These are phyloP conservation scores for Candida coleopterorum DNA, from an alignment of 805 yeast species.

Conservation along the genomic window DNA sequence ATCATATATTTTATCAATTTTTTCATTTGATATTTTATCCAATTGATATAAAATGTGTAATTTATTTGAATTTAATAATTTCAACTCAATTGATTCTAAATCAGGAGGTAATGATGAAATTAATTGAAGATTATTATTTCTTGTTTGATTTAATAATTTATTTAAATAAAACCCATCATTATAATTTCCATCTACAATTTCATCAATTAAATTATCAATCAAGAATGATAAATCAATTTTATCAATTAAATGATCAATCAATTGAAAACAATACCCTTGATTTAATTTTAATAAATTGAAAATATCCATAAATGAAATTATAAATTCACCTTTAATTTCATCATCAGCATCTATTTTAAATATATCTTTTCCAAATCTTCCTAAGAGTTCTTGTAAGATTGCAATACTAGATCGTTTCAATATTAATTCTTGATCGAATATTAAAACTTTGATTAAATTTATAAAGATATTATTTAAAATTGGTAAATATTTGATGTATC, in stretches of 20 bases:
- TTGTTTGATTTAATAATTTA: conserved; percentile 7
- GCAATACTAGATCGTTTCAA: conserved; percentile 82
- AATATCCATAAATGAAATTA: conserved; percentile 51
- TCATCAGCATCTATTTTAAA: conserved; percentile 21
- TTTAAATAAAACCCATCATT: conserved; percentile 4
- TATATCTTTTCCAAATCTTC: conserved; percentile 55
- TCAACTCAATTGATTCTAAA: conserved; percentile 1
- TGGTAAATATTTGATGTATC: background rate
- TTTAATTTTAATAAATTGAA: conserved; percentile 28
- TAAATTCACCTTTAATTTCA: conserved; percentile 24
- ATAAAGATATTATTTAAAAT: conserved; percentile 13
- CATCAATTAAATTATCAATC: conserved; percentile 2
- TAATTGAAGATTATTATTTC: background rate
- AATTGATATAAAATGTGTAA: conserved; percentile 6
- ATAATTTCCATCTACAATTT: conserved; percentile 1
- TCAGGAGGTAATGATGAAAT: background rate
- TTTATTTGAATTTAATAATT: conserved; percentile 3
- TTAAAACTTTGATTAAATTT: conserved; percentile 46
- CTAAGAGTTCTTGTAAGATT: conserved; percentile 79
- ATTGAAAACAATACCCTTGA: background rate
- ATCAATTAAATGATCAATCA: conserved; percentile 6
- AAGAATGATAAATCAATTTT: conserved; percentile 7
- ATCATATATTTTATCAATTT: conserved; percentile 22
- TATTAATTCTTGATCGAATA: conserved; percentile 70
- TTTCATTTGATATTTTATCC: background rate